Percentiles rank a stretch among this genome's conserved stretches.
These are phyloP conservation scores for Aspergillus arachidicola DNA, from an alignment of 2,329 filamentous ascomycete genomes.

Conservation along the genomic window DNA sequence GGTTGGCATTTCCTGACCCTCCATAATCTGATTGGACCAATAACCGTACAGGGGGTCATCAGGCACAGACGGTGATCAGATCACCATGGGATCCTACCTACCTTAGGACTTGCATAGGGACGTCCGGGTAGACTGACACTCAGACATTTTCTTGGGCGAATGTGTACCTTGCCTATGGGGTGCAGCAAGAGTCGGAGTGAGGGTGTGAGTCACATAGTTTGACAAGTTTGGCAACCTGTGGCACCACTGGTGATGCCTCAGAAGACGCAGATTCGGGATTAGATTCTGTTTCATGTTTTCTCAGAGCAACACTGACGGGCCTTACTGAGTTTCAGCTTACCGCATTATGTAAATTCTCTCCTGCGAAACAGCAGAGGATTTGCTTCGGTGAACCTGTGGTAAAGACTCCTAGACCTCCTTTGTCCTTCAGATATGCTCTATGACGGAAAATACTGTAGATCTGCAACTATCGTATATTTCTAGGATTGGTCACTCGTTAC, in stretches of 20 bases:
- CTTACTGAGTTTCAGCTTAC: not conserved
- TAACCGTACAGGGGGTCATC: constrained; percentile 11
- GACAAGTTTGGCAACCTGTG: constrained; percentile 2
- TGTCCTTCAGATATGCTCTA: not conserved
- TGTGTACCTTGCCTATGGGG: constrained; percentile 5
- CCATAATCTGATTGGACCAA: constrained; percentile 3
- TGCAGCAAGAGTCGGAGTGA: not conserved
- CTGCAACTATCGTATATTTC: not conserved
- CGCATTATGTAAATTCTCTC: not conserved
- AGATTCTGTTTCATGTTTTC: not conserved
- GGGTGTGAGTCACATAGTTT: not conserved
- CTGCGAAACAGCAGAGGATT: not conserved
- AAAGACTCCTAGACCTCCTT: not conserved
- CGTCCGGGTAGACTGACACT: not conserved
- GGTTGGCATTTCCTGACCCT: not conserved
- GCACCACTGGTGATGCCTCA: not conserved
- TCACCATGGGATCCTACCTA: constrained; percentile 4
- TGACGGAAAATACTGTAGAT: not conserved
- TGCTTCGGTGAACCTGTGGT: no score
- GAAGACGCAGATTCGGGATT: not conserved
- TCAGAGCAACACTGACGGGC: not conserved
- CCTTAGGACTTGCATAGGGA: not conserved
- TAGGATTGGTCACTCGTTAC: constrained; percentile 35
- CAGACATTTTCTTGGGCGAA: constrained; percentile 1
- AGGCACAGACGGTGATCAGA: constrained; percentile 17